Evolutionary conservation across 164 flowering plant species (phyloP), one percentile per base, ranked within the genome.

Genomic region (Magnolia changhungtana): DNA sequence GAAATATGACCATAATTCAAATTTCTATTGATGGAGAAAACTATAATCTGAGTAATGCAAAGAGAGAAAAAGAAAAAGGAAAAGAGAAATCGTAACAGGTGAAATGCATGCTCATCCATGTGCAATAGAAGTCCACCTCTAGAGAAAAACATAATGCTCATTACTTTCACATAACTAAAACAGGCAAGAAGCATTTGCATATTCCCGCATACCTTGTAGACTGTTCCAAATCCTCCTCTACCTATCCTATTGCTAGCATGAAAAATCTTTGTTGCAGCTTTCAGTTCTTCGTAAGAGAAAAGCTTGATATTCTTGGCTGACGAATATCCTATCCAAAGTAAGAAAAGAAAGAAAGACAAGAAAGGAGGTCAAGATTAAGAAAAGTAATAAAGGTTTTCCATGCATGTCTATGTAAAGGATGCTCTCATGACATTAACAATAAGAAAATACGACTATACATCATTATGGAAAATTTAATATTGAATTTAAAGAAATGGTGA

Each of bases 221-320:
- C 96, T 27, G 82, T 85, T 70, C 96, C 96, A 82, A 90, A 92
- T 69, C 96, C 96, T 77, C 96, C 96, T 74, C 90, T 81, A 1
- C 96, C 96, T 45, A 92, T 82, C 78, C 80, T 88, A 76, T 88
- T 89, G 83, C 84, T 87, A 20, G 75, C 13, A 78, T 88, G 82
- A 72, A 90, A 92, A 76, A 84, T 75, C 71, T 86, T 80, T 55
- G 96, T 89, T 11, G 94, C 92, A 21, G 81, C 78, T 67, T 76
- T 89, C 68, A 92, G 73, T 77, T 90, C 92, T 20, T 82, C 84
- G 77, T 84, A 87, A 64, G 89, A 79, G 81, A 88, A 85, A 31
- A 79, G 79, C 77, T 82, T 87, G 72, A 86, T 69, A 61, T 81
- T 82, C 76, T 75, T 81, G 8, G 82, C 85, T 63, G 69, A 50